A percentile compares a stretch with the other conserved stretches of the same genome.
Conservation (phyloP, 345 rosid species). For the Diplotaxis tenuifolia region DNA sequence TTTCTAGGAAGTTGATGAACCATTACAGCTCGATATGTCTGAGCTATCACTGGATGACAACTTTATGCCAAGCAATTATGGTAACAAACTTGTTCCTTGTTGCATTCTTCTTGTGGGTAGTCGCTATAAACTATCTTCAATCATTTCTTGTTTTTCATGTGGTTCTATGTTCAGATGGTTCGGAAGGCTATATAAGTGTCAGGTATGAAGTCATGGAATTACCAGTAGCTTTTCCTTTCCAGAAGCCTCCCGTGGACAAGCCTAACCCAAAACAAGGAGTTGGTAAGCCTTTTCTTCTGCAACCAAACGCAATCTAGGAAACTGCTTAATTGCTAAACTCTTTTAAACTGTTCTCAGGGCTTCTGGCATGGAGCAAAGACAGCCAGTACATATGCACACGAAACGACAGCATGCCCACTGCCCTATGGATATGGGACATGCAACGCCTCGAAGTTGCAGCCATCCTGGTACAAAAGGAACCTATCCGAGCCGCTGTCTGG, state of each 20-base stretch:
- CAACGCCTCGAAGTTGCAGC: slow-evolving; percentile 79
- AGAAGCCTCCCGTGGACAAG: slow-evolving; percentile 77
- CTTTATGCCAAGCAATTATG: slow-evolving; percentile 65
- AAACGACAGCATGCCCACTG: slow-evolving; percentile 87
- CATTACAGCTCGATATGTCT: slow-evolving; percentile 78
- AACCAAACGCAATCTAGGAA: background rate
- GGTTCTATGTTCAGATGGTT: slow-evolving; percentile 42
- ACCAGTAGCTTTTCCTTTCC: slow-evolving; percentile 74
- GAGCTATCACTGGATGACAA: slow-evolving; percentile 68
- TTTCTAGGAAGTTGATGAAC: slow-evolving; percentile 86
- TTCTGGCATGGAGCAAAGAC: slow-evolving; percentile 92
- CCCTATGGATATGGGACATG: slow-evolving; percentile 96
- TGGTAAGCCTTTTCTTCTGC: slow-evolving; percentile 49
- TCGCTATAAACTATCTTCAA: background rate
- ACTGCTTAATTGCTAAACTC: background rate
- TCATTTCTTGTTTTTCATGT: background rate
- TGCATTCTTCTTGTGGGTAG: background rate
- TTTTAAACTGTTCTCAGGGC: slow-evolving; percentile 49
- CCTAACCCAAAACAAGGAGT: slow-evolving; percentile 99
- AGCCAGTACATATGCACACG: slow-evolving; percentile 83
- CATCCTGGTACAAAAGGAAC: slow-evolving; percentile 85
- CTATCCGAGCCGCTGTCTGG: slow-evolving; percentile 85
- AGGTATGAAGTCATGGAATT: slow-evolving; percentile 79
- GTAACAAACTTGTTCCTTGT: slow-evolving; percentile 36
- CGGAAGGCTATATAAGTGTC: slow-evolving; percentile 73